Conservation (phyloP, 495 filamentous ascomycete species). For the Penicillium angulare region DNA sequence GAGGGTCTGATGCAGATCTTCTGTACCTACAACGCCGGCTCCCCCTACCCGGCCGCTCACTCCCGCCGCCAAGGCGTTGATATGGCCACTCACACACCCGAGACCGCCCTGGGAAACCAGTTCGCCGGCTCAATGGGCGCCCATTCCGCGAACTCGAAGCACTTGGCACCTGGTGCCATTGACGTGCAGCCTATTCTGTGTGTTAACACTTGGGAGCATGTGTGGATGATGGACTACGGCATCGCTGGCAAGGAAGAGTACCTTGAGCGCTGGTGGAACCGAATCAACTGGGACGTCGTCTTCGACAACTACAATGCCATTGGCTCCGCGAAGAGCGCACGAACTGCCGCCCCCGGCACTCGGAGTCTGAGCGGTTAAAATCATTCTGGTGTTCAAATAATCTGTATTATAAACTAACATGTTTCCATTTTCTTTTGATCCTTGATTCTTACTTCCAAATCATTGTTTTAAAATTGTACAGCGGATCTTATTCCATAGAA, state of each 20-base stretch:
- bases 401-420: conserved; percentile 34
- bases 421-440: conserved; percentile 18
- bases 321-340: conserved; percentile 21
- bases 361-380: conserved; percentile 28
- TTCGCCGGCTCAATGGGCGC: conserved; percentile 53
- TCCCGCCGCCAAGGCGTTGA: conserved; percentile 77
- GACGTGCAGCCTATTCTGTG: conserved; percentile 76
- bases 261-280: conserved; percentile 80
- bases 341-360: conserved; percentile 18
- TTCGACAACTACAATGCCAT: conserved; percentile 44
- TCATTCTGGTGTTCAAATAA: conserved; percentile 23
- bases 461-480: conserved; percentile 16
- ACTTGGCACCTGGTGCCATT: conserved; percentile 63
- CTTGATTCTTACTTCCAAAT: conserved; percentile 5
- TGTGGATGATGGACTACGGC: conserved; percentile 83
- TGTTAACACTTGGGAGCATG: conserved; percentile 96
- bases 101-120: conserved; percentile 37
- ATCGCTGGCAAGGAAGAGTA: conserved; percentile 74
- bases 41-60: conserved; percentile 81
- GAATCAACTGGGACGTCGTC: conserved; percentile 81
- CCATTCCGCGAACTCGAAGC: conserved; percentile 41
- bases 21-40: conserved; percentile 86
- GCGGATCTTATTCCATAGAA: conserved; percentile 17
- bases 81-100: conserved; percentile 64
- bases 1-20: conserved; percentile 68